phyloP scores from a whole-genome alignment of 208 protist genomes.

The Acanthamoeba sp. region DNA sequence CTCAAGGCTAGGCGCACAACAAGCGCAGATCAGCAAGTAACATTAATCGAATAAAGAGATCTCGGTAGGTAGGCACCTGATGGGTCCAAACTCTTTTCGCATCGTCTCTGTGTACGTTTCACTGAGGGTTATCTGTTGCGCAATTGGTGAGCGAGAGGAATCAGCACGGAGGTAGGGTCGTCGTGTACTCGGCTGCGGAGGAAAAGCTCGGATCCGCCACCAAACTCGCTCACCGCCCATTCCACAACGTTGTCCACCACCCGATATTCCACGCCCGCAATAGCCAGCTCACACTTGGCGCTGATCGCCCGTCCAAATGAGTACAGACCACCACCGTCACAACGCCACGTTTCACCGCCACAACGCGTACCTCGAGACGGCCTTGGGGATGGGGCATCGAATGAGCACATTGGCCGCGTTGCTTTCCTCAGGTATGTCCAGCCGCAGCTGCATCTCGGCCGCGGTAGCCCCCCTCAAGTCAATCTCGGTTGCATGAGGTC shows the following conservation, averaged over 20 bases:
- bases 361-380: not conserved
- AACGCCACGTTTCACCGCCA: not conserved
- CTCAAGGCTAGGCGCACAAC: constrained; percentile 88
- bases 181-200: constrained; percentile 76
- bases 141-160: too few species aligned
- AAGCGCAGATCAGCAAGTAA: too few species aligned
- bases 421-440: constrained; percentile 64
- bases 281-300: constrained; percentile 60
- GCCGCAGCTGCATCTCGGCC: constrained; percentile 17
- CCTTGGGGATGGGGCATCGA: constrained; percentile 80
- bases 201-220: constrained; percentile 85
- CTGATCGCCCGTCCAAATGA: not conserved
- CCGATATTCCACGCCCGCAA: constrained; percentile 86
- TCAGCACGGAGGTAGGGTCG: not conserved
- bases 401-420: constrained; percentile 81
- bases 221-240: constrained; percentile 93
- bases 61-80: constrained; percentile 41
- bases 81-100: constrained; percentile 81
- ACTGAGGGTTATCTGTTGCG: constrained; percentile 16
- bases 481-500: too few species aligned
- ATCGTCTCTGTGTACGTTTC: constrained; percentile 82
- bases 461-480: not conserved
- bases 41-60: too few species aligned
- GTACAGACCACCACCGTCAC: not conserved
- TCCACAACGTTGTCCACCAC: constrained; percentile 86